Evolutionary conservation across 768 basidiomycete genomes (phyloP).

Genomic region (Pholiota conissans): DNA sequence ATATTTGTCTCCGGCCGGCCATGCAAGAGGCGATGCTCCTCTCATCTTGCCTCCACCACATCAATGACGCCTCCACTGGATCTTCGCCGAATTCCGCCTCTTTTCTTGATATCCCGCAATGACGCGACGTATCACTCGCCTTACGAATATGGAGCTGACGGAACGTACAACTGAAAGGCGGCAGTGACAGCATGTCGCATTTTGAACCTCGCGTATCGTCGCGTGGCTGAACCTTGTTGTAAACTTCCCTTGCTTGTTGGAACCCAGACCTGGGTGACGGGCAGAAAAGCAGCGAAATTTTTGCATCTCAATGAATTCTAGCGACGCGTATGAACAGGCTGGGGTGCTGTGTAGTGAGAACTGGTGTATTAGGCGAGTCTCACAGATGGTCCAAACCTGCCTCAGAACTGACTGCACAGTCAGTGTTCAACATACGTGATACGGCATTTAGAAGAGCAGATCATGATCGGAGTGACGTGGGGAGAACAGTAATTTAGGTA

Average conservation of each 20-base stretch:
- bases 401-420: not conserved
- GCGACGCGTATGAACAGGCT: not conserved
- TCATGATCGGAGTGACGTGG: slow-evolving; percentile 3
- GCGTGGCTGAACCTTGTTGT: not conserved
- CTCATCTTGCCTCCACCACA: not conserved
- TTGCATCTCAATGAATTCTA: not conserved
- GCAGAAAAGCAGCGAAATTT: not conserved
- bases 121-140: not conserved
- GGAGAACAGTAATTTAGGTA: not conserved
- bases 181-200: not conserved
- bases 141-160: not conserved
- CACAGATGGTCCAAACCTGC: not conserved
- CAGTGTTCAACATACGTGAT: not conserved
- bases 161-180: not conserved
- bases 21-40: not conserved
- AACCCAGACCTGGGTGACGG: not conserved
- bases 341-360: not conserved
- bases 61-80: not conserved
- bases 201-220: not conserved
- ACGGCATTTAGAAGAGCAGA: not conserved
- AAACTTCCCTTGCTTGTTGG: not conserved
- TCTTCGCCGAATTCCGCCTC: not conserved
- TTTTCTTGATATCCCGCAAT: not conserved
- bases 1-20: slow-evolving; percentile 1
- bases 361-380: not conserved